phyloP scores from a whole-genome alignment of 2,329 filamentous ascomycete species.

The Pezicula radicicola region DNA sequence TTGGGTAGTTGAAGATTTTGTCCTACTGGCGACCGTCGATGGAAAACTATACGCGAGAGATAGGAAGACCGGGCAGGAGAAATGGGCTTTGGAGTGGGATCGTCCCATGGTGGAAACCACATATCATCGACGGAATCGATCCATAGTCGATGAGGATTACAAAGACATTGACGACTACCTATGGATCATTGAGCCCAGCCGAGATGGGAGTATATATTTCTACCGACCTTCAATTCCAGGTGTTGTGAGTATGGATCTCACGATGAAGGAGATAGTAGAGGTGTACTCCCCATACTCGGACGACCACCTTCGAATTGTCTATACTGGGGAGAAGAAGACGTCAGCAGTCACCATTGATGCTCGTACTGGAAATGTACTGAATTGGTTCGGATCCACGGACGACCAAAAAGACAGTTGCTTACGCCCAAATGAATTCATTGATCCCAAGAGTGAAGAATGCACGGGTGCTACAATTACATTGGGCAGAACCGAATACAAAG shows the following conservation, averaged over 20 bases:
- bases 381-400: conserved; percentile 76
- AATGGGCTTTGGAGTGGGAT: conserved; percentile 82
- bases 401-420: conserved; percentile 74
- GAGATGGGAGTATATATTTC: conserved; percentile 83
- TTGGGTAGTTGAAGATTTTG: conserved; percentile 99
- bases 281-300: conserved; percentile 74
- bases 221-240: conserved; percentile 69
- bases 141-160: conserved; percentile 54
- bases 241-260: conserved; percentile 65
- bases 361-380: conserved; percentile 75
- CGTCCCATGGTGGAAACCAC: conserved; percentile 88
- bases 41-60: conserved; percentile 91
- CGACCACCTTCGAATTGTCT: conserved; percentile 75
- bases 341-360: conserved; percentile 88
- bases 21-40: conserved; percentile 99
- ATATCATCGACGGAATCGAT: conserved; percentile 71
- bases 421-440: conserved; percentile 58
- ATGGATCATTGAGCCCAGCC: conserved; percentile 92
- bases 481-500: conserved; percentile 84
- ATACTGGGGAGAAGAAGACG: conserved; percentile 88
- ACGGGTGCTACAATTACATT: conserved; percentile 78
- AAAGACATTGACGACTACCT: conserved; percentile 78
- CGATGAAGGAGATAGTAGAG: conserved; percentile 86
- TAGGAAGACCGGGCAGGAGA: conserved; percentile 77
- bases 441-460: conserved; percentile 67